Conservation (phyloP, 2,329 filamentous ascomycete species). For the Chrysoporthe cubensis region DNA sequence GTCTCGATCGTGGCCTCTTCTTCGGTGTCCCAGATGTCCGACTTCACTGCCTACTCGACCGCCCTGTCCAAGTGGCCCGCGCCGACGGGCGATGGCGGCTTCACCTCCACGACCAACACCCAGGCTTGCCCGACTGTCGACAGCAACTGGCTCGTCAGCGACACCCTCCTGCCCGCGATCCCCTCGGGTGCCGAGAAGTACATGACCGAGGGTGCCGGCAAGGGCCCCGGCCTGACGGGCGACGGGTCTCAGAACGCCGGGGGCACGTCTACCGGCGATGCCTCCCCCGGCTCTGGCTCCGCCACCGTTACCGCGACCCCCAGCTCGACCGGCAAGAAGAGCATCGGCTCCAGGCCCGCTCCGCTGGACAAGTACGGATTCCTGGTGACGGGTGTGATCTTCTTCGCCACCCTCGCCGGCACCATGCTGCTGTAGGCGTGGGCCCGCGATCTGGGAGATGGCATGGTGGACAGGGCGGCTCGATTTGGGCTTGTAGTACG, state of each 20-base stretch:
- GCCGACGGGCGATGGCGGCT: conserved; percentile 56
- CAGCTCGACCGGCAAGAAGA: conserved; percentile 39
- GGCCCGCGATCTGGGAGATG: too few relatives aligned
- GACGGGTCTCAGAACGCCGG: conserved; percentile 57
- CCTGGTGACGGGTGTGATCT: conserved; percentile 39
- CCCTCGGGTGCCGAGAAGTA: conserved; percentile 55
- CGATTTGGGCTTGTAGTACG: not conserved
- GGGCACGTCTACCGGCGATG: conserved; percentile 50
- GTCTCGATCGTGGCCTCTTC: conserved; percentile 64
- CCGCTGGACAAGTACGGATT: conserved; percentile 45
- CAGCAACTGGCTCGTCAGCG: conserved; percentile 54
- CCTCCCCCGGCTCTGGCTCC: conserved; percentile 44
- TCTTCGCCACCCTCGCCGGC: conserved; percentile 43
- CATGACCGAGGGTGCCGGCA: conserved; percentile 57
- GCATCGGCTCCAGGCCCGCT: conserved; percentile 37
- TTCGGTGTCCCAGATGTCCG: conserved; percentile 59
- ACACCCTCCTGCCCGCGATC: conserved; percentile 55
- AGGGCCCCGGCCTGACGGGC: conserved; percentile 57
- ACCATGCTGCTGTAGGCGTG: conserved; percentile 44
- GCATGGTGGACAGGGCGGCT: not conserved
- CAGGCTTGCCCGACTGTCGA: conserved; percentile 55
- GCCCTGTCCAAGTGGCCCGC: conserved; percentile 54
- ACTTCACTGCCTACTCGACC: conserved; percentile 62
- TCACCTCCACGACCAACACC: conserved; percentile 50
- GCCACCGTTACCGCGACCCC: conserved; percentile 38